Evolutionary conservation across 2,329 filamentous ascomycete species (phyloP).

Genomic region (Talaromyces verruculosus): DNA sequence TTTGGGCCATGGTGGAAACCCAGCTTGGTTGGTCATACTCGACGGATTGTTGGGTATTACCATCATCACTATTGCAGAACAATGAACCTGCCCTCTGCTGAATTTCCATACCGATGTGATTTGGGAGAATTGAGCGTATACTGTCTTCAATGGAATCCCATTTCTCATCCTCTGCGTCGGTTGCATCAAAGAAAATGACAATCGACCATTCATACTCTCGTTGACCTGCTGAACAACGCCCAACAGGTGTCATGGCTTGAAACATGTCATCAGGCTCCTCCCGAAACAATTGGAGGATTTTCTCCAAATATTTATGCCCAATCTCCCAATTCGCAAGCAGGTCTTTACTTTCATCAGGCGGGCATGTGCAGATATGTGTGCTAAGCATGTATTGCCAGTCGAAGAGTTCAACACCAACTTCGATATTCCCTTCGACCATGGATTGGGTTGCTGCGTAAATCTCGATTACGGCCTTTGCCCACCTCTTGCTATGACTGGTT

Average conservation of each 20-base stretch:
- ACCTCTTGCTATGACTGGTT: neutral
- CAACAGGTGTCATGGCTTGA: conserved; percentile 16
- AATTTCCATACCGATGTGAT: conserved; percentile 6
- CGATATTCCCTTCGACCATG: neutral
- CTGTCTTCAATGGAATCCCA: conserved; percentile 2
- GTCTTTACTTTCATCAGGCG: neutral
- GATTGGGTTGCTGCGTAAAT: neutral
- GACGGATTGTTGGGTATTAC: neutral
- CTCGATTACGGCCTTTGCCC: neutral
- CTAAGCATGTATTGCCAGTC: neutral
- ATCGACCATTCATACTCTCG: conserved; percentile 1
- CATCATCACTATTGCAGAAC: neutral
- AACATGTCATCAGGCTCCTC: neutral
- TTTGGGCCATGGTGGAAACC: neutral
- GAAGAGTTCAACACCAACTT: neutral
- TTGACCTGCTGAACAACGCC: conserved; percentile 3
- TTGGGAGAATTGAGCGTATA: conserved; percentile 5
- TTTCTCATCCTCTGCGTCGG: conserved; percentile 8
- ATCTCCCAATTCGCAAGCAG: conserved; percentile 6
- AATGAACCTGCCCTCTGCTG: conserved; percentile 11
- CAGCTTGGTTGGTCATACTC: neutral
- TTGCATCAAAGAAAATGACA: conserved; percentile 7
- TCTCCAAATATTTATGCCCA: neutral
- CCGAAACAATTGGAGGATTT: conserved; percentile 7
- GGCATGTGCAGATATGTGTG: neutral